Conservation (phyloP, 2,329 filamentous ascomycete genomes). For the Leptosphaerulina australis region DNA sequence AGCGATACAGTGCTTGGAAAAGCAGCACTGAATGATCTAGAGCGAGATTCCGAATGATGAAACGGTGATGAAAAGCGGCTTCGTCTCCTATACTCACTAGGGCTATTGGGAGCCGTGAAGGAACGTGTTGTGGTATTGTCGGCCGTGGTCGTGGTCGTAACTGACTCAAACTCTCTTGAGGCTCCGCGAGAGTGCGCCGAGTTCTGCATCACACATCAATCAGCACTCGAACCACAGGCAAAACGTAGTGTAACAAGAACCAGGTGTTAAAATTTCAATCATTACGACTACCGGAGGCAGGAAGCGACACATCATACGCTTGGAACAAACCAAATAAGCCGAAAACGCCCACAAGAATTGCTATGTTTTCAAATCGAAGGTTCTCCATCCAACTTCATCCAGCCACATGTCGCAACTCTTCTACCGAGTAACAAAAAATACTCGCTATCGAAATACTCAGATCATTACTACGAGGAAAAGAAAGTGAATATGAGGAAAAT, state of each 20-base stretch:
- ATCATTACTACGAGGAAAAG: constrained; percentile 18
- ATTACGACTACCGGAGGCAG: constrained; percentile 29
- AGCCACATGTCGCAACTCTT: constrained; percentile 24
- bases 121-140: constrained; percentile 12
- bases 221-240: constrained; percentile 37
- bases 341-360: constrained; percentile 32
- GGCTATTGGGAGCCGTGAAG: constrained; percentile 17
- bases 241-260: constrained; percentile 1
- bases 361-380: constrained; percentile 17
- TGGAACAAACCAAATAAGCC: constrained; percentile 22
- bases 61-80: constrained; percentile 44
- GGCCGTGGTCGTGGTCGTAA: constrained; percentile 21
- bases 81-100: constrained; percentile 35
- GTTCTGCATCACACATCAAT: constrained; percentile 48
- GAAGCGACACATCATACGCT: constrained; percentile 21
- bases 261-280: constrained; percentile 36
- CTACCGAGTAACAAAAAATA: constrained; percentile 5
- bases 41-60: constrained; percentile 38
- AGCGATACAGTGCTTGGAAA: constrained; percentile 29
- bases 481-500: constrained; percentile 54
- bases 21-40: constrained; percentile 38
- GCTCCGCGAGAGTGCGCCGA: constrained; percentile 39
- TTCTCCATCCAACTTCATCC: constrained; percentile 18
- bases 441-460: constrained; percentile 16
- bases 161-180: constrained; percentile 40